Conservation (phyloP, 305 asterid genomes). For the Petunia hybrid region DNA sequence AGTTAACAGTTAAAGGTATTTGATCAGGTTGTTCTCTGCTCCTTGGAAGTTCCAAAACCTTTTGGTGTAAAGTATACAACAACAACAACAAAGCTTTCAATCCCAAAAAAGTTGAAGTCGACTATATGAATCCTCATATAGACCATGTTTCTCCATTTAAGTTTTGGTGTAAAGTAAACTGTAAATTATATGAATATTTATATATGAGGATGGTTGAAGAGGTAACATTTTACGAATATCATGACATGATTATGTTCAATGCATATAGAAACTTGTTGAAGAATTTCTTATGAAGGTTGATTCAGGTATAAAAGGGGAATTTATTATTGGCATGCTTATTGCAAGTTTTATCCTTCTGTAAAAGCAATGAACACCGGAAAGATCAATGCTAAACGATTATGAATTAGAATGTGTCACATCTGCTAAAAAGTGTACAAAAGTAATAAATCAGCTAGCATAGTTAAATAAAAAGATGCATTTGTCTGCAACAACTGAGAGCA, state of each 20-base stretch:
- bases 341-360: constrained; percentile 51
- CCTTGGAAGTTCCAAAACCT: constrained; percentile 67
- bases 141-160: too few species aligned
- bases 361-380: too few species aligned
- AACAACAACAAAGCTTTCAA: too few species aligned
- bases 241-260: neutral
- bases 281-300: constrained; percentile 65
- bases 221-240: neutral
- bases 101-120: constrained; percentile 49
- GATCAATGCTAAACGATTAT: too few species aligned
- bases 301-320: constrained; percentile 63
- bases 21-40: constrained; percentile 58
- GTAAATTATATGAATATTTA: neutral
- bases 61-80: too few species aligned
- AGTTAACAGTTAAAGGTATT: neutral
- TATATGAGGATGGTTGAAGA: neutral
- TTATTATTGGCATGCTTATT: constrained; percentile 90
- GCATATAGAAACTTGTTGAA: constrained; percentile 72
- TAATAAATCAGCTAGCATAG: too few species aligned
- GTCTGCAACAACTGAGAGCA: too few species aligned
- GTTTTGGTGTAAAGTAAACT: constrained; percentile 57
- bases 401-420: too few species aligned
- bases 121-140: constrained; percentile 66
- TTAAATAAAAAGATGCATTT: too few species aligned
- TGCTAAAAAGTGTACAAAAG: too few species aligned